phyloP scores from a whole-genome alignment of 2,329 filamentous ascomycete species.

The Colletotrichum siamense region DNA sequence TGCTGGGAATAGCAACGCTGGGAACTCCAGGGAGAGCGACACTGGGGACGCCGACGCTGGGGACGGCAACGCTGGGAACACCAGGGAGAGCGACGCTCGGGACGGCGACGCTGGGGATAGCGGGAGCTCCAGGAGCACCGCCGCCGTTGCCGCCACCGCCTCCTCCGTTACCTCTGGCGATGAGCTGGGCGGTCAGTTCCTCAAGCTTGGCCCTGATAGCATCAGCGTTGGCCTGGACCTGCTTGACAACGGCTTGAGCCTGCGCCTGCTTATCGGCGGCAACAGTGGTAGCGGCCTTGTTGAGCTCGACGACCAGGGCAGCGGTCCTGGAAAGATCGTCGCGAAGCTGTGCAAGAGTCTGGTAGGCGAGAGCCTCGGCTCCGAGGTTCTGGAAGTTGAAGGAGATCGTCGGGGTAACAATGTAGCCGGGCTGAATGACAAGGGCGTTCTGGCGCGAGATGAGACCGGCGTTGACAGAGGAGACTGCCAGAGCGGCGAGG shows the following conservation, averaged over 20 bases:
- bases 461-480: neutral
- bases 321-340: neutral
- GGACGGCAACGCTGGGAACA: neutral
- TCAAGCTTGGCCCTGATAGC: neutral
- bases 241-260: neutral
- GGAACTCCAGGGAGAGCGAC: neutral
- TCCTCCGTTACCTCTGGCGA: neutral
- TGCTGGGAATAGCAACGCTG: neutral
- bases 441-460: neutral
- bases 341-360: neutral
- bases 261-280: neutral
- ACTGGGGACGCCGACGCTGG: neutral
- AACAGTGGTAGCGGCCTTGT: neutral
- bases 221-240: neutral
- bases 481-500: slow-evolving; percentile 16
- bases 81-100: neutral
- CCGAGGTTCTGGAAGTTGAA: neutral
- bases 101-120: neutral
- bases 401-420: neutral
- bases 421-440: neutral
- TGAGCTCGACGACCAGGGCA: neutral
- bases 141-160: neutral
- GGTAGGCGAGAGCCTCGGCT: neutral
- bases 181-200: neutral
- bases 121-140: neutral